Evolutionary conservation across 1,139 yeast genomes (phyloP), one percentile per base, ranked within the genome.

Genomic region (Blastobotrys niveus): DNA sequence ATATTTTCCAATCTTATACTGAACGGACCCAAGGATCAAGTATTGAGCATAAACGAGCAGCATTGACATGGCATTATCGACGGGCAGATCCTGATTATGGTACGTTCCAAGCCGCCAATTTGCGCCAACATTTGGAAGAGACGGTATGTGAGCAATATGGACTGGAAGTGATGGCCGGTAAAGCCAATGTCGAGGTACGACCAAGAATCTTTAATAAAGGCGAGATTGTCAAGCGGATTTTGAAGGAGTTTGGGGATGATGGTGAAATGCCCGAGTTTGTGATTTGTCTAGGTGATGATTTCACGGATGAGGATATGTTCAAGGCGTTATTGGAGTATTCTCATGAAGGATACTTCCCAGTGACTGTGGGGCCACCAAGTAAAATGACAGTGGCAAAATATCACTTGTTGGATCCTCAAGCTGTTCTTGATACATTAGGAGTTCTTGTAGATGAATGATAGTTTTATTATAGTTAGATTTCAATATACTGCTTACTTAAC

Each of bases 231-330:
- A 83, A 79, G 61, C 70, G 88, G 50, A 72, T 91, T 47, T 84
- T 87, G 38, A 42, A 48, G 4, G 59, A 56, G 22, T 12, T 17
- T n/a, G 31, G 30, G 12, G 50, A 59, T 40, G 61, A 61, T n/a
- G n/a, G n/a, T n/a, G 62, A 63, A n/a, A 66, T 66, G 22, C 91
- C 96, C 0, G 95, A 85, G 58, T 91, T 93, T 59, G 77, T 85
- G 40, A 66, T 89, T 46, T 91, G 97, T 67, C 69, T 87, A 38
- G 99, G 99, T 39, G 99, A 91, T 64, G 99, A 91, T 63, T 74
- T 82, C 43, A 93, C 99, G 0, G 99, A 91, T 64, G 99, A 91
- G 64, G 98, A 91, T 61, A 91, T 91, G 99, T 91, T 91, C 64
- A 73, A 71, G 49, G 82, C 91, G 21, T 68, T 91, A 54, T 74